Evolutionary conservation across 805 yeast species (phyloP).

Genomic region (Wickerhamomyces bovis): DNA sequence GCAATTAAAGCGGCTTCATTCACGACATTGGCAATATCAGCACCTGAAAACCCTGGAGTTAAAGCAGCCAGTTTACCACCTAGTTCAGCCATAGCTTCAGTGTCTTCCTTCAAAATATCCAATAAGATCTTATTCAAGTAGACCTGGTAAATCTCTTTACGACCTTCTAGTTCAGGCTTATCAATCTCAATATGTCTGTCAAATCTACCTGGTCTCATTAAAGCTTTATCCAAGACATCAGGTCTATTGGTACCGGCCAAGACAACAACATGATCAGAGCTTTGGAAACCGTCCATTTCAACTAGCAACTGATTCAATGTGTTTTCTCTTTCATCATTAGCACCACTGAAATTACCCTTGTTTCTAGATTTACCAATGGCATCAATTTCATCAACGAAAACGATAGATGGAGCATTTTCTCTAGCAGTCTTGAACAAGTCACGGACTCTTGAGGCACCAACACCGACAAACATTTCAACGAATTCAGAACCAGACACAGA

Average conservation of each 20-base stretch:
- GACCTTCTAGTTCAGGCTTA: conserved; percentile 82
- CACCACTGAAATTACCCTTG: conserved; percentile 68
- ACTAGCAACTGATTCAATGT: conserved; percentile 88
- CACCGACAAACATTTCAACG: conserved; percentile 97
- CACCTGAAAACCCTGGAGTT: conserved; percentile 95
- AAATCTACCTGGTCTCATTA: conserved; percentile 91
- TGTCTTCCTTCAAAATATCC: conserved; percentile 34
- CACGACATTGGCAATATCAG: conserved; percentile 92
- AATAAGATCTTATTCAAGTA: conserved; percentile 61
- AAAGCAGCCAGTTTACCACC: conserved; percentile 84
- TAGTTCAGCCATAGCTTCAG: conserved; percentile 46
- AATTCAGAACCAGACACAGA: conserved; percentile 92
- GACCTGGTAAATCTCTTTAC: conserved; percentile 79
- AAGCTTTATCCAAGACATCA: conserved; percentile 83
- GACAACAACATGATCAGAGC: conserved; percentile 87
- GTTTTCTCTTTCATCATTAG: conserved; percentile 89
- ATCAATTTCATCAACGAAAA: conserved; percentile 92
- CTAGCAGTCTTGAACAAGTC: conserved; percentile 88
- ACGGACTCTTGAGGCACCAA: conserved; percentile 92
- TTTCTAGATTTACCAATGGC: conserved; percentile 88
- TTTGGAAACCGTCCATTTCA: conserved; percentile 92
- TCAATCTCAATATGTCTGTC: conserved; percentile 86
- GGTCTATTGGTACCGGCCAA: conserved; percentile 93
- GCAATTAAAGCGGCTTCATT: conserved; percentile 94
- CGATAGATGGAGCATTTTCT: conserved; percentile 83